These are phyloP conservation scores for Lagerstroemia speciosa DNA, from an alignment of 345 rosid species.

Conservation along the genomic window DNA sequence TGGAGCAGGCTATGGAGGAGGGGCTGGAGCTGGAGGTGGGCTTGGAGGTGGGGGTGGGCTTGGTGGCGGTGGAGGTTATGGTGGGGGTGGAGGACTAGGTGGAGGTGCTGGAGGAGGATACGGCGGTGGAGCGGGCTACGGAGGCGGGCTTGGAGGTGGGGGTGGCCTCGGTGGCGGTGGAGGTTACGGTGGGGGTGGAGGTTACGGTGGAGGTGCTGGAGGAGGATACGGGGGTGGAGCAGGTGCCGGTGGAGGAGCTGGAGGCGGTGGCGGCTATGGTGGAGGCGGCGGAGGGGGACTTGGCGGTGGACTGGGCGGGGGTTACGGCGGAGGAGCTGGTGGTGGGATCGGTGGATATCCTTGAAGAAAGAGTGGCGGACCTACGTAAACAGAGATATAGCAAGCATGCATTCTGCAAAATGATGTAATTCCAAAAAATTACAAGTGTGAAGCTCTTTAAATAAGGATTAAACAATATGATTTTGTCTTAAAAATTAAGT, in stretches of 20 bases:
- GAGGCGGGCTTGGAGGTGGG: neutral
- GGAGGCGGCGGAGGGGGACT: neutral
- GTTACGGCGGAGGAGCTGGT: conserved; percentile 1
- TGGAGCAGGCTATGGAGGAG: conserved; percentile 13
- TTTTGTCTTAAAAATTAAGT: too few species aligned
- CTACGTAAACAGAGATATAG: too few species aligned
- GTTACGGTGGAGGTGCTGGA: neutral
- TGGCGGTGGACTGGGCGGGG: neutral
- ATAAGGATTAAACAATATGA: too few species aligned
- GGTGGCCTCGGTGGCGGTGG: conserved; percentile 8
- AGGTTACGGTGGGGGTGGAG: neutral
- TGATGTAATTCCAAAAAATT: too few species aligned
- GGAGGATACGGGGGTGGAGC: neutral
- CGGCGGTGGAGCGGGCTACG: neutral
- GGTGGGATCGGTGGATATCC: conserved; percentile 1
- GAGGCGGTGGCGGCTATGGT: too few species aligned
- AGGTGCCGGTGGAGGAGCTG: neutral
- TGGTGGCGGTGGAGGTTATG: conserved; percentile 24
- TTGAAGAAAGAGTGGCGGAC: neutral
- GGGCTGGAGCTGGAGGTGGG: conserved; percentile 6
- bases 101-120: conserved; percentile 1
- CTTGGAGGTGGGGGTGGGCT: conserved; percentile 12
- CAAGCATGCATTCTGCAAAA: too few species aligned
- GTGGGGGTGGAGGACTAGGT: conserved; percentile 18
- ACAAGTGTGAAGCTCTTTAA: too few species aligned